phyloP scores from a whole-genome alignment of 768 basidiomycete genomes.

The Calvatia gigantea region DNA sequence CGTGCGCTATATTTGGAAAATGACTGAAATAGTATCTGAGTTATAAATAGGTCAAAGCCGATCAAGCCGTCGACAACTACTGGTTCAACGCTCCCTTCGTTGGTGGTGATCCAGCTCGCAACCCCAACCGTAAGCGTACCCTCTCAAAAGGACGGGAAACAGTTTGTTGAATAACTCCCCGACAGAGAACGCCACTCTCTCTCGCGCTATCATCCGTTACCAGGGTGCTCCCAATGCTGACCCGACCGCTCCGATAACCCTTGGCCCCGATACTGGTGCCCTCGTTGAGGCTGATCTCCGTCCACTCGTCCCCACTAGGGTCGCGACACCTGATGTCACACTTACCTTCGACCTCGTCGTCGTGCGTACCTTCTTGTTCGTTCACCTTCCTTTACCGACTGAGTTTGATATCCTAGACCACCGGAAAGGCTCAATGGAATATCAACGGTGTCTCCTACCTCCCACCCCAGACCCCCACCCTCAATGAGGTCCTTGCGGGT shows the following conservation, averaged over 20 bases:
- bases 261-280: constrained; percentile 18
- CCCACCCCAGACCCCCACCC: constrained; percentile 21
- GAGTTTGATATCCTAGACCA: constrained; percentile 8
- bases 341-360: constrained; percentile 29
- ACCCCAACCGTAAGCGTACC: constrained; percentile 26
- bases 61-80: constrained; percentile 44
- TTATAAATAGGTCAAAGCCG: constrained; percentile 29
- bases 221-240: constrained; percentile 30
- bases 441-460: constrained; percentile 30
- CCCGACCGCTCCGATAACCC: constrained; percentile 24
- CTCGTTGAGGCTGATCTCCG: constrained; percentile 34
- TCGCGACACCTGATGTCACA: constrained; percentile 15
- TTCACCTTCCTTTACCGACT: constrained; percentile 10
- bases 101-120: constrained; percentile 26
- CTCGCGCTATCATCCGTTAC: constrained; percentile 36
- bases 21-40: neutral
- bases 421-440: constrained; percentile 21
- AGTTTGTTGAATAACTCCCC: neutral
- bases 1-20: neutral
- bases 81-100: constrained; percentile 38
- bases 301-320: constrained; percentile 22
- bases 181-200: constrained; percentile 15
- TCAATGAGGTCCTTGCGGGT: constrained; percentile 24
- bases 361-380: constrained; percentile 10
- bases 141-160: neutral